Base-by-base conservation (phyloP, 2,329 filamentous ascomycete species). In the Talaromyces marneffei region DNA sequence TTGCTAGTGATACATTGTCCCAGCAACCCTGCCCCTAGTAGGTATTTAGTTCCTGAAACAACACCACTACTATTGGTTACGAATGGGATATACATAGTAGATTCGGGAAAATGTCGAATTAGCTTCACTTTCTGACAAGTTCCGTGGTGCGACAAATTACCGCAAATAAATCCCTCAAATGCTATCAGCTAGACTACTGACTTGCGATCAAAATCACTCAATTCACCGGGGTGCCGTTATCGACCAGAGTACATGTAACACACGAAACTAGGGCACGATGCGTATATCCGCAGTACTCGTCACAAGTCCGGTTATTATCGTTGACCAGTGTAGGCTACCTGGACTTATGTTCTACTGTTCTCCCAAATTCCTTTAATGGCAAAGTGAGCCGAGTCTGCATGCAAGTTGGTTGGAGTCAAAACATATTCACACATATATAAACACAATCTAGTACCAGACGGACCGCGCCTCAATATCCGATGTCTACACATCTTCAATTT, bases 81-180 rank as follows among this genome's bases (percentile, higher is more conserved):
- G 25, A n/a, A 14, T 39, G 20, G 39, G 33, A n/a, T 6, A n/a
- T n/a, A n/a, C n/a, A n/a, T n/a, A n/a, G n/a, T 18, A 25, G 42
- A 18, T 37, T 31, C 46, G 56, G 55, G 20, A 46, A 20, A 42
- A 33, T 48, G n/a, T 48, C 57, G 57, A 40, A 18, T 55, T 55
- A 55, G 33, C 18, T 39, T 29, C 52, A 40, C 6, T 18, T 33
- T 37, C 12, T 39, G 52, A 18, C 16, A 12, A 33, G n/a, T 40
- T 55, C 52, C 14, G 16, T 18, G 35, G 20, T 40, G 35, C 33
- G 35, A 40, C 52, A 40, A 55, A 55, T 55, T 39, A 35, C 29
- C 31, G 52, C 35, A 35, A 39, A 42, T 40, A 53, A 59, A 59
- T 59, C 35, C 57, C 57, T 53, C 57, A 53, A n/a, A 53, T 53